Evolutionary conservation across 2,329 filamentous ascomycete species (phyloP).

Genomic region (Seiridium cupressi): DNA sequence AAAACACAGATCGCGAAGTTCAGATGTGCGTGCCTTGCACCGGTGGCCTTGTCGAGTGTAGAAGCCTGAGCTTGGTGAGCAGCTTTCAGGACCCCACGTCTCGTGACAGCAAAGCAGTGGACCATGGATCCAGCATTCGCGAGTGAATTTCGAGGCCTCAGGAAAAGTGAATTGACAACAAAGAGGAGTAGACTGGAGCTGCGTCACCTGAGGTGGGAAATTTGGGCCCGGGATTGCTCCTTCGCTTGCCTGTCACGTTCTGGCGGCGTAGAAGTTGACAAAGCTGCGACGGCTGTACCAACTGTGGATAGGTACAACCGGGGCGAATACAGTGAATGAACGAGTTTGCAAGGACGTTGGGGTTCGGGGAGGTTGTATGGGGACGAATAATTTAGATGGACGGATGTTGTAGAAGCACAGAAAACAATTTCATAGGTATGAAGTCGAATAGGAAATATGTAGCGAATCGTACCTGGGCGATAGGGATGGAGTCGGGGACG

Average conservation of each 20-base stretch:
- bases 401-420: background rate
- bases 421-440: background rate
- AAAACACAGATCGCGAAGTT: background rate
- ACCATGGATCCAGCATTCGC: background rate
- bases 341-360: too few species aligned
- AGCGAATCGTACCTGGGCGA: constrained; percentile 25
- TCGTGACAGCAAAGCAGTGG: constrained; percentile 1
- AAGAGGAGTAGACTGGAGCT: background rate
- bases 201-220: background rate
- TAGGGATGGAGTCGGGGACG: constrained; percentile 16
- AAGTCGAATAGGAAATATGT: background rate
- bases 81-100: constrained; percentile 7
- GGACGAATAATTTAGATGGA: too few species aligned
- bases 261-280: too few species aligned
- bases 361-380: too few species aligned
- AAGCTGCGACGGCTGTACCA: too few species aligned
- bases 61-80: constrained; percentile 1
- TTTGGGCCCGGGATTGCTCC: too few species aligned
- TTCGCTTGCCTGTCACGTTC: too few species aligned
- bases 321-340: too few species aligned
- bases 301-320: too few species aligned
- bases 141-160: background rate
- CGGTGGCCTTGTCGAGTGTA: background rate
- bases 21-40: constrained; percentile 2
- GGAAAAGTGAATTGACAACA: background rate